Evolutionary conservation across 306 rosid species (phyloP).

Genomic region (Malus domestica): ASM211411v1 NC_041789.1:30710501-30711000

Average conservation of each 20-base stretch:
- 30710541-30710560: constrained; percentile 32
- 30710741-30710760: constrained; percentile 50
- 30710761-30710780: constrained; percentile 75
- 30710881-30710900: no score
- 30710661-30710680: constrained; percentile 46
- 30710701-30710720: constrained; percentile 66
- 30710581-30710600: constrained; percentile 23
- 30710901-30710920: no score
- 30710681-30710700: constrained; percentile 34
- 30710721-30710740: constrained; percentile 45
- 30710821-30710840: constrained; percentile 58
- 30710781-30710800: constrained; percentile 54
- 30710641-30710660: constrained; percentile 33
- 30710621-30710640: constrained; percentile 36
- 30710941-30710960: no score
- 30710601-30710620: constrained; percentile 15
- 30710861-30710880: no score
- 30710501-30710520: constrained; percentile 50
- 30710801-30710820: constrained; percentile 50
- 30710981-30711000: no score
- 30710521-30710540: constrained; percentile 75
- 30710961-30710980: no score
- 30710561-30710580: constrained; percentile 21
- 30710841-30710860: neutral
- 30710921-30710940: no score